Percentiles rank a stretch among this genome's conserved stretches.
These are phyloP conservation scores for Plasmodium vinckei DNA, from an alignment of 169 alveolate genomes.

Conservation along the genomic window DNA sequence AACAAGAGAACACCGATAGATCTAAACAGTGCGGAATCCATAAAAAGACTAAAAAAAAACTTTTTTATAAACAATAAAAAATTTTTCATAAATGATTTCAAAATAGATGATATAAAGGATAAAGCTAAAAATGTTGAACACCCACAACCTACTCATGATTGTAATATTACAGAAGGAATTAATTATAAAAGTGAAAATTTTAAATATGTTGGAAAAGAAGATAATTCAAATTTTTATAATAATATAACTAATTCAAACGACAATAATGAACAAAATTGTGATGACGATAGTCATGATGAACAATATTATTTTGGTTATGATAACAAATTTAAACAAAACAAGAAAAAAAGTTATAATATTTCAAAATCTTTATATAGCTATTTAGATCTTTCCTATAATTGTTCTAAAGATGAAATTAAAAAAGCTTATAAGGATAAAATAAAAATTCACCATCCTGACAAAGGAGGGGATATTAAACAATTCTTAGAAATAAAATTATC, in stretches of 20 bases:
- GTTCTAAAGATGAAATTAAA: slow-evolving; percentile 55
- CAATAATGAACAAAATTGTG: background rate
- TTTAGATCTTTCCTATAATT: slow-evolving; percentile 47
- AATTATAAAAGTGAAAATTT: too few species aligned
- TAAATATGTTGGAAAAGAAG: background rate
- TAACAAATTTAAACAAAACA: slow-evolving; percentile 2
- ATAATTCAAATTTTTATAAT: background rate
- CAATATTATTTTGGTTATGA: background rate
- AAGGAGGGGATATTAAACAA: slow-evolving; percentile 62
- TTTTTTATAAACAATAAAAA: slow-evolving; percentile 72
- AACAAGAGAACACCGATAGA: slow-evolving; percentile 12
- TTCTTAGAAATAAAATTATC: slow-evolving; percentile 66
- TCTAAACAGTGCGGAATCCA: slow-evolving; percentile 30
- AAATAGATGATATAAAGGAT: background rate
- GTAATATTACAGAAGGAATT: background rate
- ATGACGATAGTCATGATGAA: slow-evolving; percentile 9
- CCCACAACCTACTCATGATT: background rate
- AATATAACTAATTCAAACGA: background rate
- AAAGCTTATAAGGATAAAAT: slow-evolving; percentile 71
- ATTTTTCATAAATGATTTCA: slow-evolving; percentile 34
- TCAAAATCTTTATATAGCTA: slow-evolving; percentile 50
- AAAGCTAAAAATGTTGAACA: background rate
- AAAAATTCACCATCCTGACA: slow-evolving; percentile 66
- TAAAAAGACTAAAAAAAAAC: slow-evolving; percentile 47
- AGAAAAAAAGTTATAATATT: slow-evolving; percentile 27